These are phyloP conservation scores for Ascoidea tarda DNA, from an alignment of 805 yeast genomes.

Conservation along the genomic window DNA sequence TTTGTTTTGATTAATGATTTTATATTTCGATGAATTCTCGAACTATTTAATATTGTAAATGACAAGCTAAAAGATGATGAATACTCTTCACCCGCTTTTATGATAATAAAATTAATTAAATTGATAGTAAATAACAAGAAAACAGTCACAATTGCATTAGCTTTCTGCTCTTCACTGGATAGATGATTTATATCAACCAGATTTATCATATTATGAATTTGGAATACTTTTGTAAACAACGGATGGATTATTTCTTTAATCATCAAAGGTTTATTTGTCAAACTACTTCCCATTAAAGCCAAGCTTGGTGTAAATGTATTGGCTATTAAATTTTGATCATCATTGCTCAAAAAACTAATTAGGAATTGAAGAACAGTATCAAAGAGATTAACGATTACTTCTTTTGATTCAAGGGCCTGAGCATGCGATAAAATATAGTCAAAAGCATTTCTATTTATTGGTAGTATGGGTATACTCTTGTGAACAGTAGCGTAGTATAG, in stretches of 20 bases:
- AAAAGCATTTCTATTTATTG: conserved; percentile 17
- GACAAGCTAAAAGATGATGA: conserved; percentile 43
- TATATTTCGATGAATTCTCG: conserved; percentile 24
- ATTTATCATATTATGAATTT: conserved; percentile 2
- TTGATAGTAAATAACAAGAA: conserved; percentile 6
- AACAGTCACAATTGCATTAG: neutral
- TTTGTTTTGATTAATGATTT: conserved; percentile 8
- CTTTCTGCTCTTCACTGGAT: neutral
- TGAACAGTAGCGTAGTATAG: conserved; percentile 25
- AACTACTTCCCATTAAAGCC: neutral
- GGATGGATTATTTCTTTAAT: conserved; percentile 10
- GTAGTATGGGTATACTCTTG: conserved; percentile 24
- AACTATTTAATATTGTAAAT: conserved; percentile 42
- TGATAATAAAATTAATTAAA: conserved; percentile 35
- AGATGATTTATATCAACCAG: neutral
- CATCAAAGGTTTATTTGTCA: neutral
- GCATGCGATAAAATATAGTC: conserved; percentile 8
- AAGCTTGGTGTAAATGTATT: neutral
- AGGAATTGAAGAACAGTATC: conserved; percentile 21
- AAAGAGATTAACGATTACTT: conserved; percentile 20
- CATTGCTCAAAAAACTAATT: conserved; percentile 18
- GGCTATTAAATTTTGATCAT: conserved; percentile 16
- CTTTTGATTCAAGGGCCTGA: conserved; percentile 13
- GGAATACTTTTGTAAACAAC: conserved; percentile 7
- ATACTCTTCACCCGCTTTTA: conserved; percentile 45